Base-by-base conservation (phyloP, 495 filamentous ascomycete species). In the Trichoderma asperelloides region DNA sequence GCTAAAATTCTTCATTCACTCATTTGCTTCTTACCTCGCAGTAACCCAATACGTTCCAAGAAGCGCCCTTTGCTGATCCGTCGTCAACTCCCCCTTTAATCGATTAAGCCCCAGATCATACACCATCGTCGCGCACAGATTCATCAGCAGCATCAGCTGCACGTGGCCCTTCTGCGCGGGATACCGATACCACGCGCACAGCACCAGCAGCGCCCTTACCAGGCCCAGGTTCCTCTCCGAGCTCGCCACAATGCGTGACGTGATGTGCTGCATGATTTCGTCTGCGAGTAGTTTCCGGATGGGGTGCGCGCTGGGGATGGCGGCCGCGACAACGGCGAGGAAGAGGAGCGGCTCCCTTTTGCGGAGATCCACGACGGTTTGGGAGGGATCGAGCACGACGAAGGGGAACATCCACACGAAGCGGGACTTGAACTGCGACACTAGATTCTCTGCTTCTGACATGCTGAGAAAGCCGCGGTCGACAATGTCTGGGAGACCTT, bases 161-260 rank as follows among this genome's bases (percentile, higher is more conserved):
- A 47, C 37, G 64, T 65, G 16, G 40, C 64, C 64, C 37, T 11
- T 43, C 23, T 65, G 37, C 25, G 33, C 37, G 2, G 40, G 37
- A 47, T 65, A 47, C 15, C 45, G 40, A 30, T 65, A 65, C 64
- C 64, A 65, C 18, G 64, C 64, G 37, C 40, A 30, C 25, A 43
- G 40, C 12, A 65, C 40, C 7, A 65, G 37, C 64, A 65, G 23
- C 37, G 37, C 64, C 13, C 64, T 40, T 18, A 43, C 8, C 3
- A 65, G 30, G 18, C 45, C 64, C 41, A 65, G 13, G 12, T 30
- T 43, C 4, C 64, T 18, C 64, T 65, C 64, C 21, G 64, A 41
- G 21, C 64, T 12, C 8, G 45, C 37, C 12, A 65, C 25, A 12
- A 65, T 27, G 7, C 64, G 33, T 40, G 33, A 21, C 40, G 40